Base-by-base conservation (phyloP, 2,329 filamentous ascomycete genomes). In the Penicillium sp. region DNA sequence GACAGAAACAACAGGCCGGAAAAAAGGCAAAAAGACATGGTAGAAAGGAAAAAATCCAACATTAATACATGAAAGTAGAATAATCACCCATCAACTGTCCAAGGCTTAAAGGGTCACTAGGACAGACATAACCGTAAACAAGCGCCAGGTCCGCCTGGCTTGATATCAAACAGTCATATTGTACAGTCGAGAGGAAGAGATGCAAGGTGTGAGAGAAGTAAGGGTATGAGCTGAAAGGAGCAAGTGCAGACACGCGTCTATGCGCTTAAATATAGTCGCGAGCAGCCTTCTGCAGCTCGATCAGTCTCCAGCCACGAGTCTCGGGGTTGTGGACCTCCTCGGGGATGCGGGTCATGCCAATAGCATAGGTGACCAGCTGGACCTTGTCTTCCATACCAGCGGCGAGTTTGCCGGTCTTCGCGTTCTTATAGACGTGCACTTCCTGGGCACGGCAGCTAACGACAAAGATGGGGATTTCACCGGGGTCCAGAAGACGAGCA, bases 361-460 rank as follows among this genome's bases (percentile, higher is more conserved):
- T 97, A 54, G 91, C 93, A 65, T 98, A 98, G 2, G 93, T 97
- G 57, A 98, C 93, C 58, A 95, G 84, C 72, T 98, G 93, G 20
- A 98, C 93, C 74, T 90, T 94, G 72, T 98, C 93, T 71, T 98
- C 93, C 89, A 96, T 97, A 35, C 93, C 93, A 10, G 91, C 91
- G 3, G 91, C 90, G 39, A 98, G 80, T 69, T 96, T 78, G 54
- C 85, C 85, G 1, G 85, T 85, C 78, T 98, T 97, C 48, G 85
- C 83, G 56, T 97, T 95, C 52, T 87, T 82, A 75, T 96, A 98
- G 13, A 97, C 90, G 66, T 98, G 93, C 9, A 98, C 90, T 71
- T 98, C 93, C 68, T 98, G 93, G 9, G 93, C 96, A 55, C 93
- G 80, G 74, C 89, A 95, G 51, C 90, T 96, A 57, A 98, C 86